These are phyloP conservation scores for Backusella liffmaniae DNA, from an alignment of 192 early-diverging fungal species.

Conservation along the genomic window DNA sequence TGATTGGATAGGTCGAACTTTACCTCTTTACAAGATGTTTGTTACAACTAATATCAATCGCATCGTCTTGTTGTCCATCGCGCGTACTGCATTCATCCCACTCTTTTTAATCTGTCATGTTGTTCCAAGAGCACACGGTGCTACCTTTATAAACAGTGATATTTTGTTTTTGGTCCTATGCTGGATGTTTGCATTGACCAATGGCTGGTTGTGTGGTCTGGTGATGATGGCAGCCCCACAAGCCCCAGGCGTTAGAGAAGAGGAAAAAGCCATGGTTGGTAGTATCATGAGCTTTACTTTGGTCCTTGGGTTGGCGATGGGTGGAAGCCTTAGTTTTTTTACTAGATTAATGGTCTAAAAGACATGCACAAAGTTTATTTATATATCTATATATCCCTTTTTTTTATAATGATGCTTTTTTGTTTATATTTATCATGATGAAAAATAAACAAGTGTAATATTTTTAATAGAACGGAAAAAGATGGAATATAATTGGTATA, in stretches of 20 bases:
- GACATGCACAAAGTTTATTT: background rate
- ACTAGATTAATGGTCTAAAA: conserved; percentile 35
- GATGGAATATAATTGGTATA: background rate
- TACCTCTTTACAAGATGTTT: conserved; percentile 49
- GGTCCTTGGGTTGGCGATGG: conserved; percentile 63
- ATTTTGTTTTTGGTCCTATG: conserved; percentile 51
- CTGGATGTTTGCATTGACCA: conserved; percentile 59
- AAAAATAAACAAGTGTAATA: conserved; percentile 3
- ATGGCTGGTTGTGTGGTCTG: conserved; percentile 64
- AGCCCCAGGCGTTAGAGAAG: conserved; percentile 16
- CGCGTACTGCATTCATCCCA: conserved; percentile 60
- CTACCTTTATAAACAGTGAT: conserved; percentile 45
- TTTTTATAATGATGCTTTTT: background rate
- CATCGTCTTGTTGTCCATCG: conserved; percentile 43
- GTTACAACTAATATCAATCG: conserved; percentile 45
- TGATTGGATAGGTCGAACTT: conserved; percentile 68
- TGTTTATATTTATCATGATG: conserved; percentile 4
- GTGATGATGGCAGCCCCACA: conserved; percentile 62
- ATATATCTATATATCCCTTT: background rate
- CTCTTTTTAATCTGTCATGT: conserved; percentile 50
- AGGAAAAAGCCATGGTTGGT: conserved; percentile 50
- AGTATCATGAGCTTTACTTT: conserved; percentile 66
- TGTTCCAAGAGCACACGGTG: background rate
- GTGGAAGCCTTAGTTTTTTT: conserved; percentile 57
- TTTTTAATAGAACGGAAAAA: conserved; percentile 1